Evolutionary conservation across 257 asterid genomes (phyloP).

Genomic region (Anisodus acutangulus): DNA sequence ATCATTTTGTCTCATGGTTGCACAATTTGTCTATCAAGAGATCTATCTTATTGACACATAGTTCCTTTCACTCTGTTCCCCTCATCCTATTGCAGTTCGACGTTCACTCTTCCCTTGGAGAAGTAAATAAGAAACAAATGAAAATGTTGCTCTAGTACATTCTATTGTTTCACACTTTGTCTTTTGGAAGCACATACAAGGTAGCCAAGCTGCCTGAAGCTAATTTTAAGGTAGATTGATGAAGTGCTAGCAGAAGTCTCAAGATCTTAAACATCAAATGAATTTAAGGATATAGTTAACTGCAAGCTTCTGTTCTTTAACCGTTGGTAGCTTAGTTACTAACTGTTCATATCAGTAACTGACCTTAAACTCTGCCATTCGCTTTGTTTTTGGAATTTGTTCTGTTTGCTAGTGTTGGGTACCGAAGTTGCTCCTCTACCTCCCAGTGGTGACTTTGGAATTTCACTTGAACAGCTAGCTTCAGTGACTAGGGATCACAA

Average conservation of each 20-base stretch:
- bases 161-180: background rate
- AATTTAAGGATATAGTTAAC: slow-evolving; percentile 23
- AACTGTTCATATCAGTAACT: background rate
- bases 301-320: background rate
- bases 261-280: background rate
- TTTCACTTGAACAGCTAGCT: slow-evolving; percentile 75
- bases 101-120: background rate
- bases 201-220: background rate
- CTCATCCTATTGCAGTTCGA: background rate
- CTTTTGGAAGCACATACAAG: slow-evolving; percentile 5
- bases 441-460: slow-evolving; percentile 63
- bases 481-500: slow-evolving; percentile 78
- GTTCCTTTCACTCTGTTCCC: background rate
- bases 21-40: background rate
- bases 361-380: background rate
- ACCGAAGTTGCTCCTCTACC: slow-evolving; percentile 64
- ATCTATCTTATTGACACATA: slow-evolving; percentile 2
- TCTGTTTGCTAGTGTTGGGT: slow-evolving; percentile 63
- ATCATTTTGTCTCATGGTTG: slow-evolving; percentile 13
- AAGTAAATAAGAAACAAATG: slow-evolving; percentile 14
- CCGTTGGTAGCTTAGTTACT: slow-evolving; percentile 19
- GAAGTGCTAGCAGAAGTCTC: background rate
- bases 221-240: slow-evolving; percentile 8
- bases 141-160: background rate
- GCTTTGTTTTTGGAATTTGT: slow-evolving; percentile 32